Evolutionary conservation across 352 stramenopile species (phyloP).

Genomic region (Pythium grandisporangium): DNA sequence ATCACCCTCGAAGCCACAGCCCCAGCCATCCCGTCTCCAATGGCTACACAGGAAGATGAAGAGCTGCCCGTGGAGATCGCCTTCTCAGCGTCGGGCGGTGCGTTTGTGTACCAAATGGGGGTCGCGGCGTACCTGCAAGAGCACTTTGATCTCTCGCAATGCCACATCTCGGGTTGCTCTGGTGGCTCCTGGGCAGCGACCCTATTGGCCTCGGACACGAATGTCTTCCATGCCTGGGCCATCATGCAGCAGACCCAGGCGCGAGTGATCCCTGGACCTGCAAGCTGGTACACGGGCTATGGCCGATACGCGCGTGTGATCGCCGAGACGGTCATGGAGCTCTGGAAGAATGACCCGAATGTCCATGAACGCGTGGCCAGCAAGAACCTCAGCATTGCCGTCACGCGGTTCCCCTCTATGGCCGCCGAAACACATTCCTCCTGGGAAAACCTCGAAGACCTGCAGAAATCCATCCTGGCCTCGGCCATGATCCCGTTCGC

Average conservation of each 20-base stretch:
- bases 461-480: constrained; percentile 54
- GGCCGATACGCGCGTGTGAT: constrained; percentile 48
- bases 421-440: constrained; percentile 35
- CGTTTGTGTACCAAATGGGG: constrained; percentile 73
- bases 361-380: constrained; percentile 31
- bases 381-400: constrained; percentile 38
- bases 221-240: constrained; percentile 28
- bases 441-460: constrained; percentile 47
- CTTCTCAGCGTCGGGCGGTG: constrained; percentile 53
- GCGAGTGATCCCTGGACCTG: constrained; percentile 20
- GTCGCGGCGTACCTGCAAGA: constrained; percentile 61
- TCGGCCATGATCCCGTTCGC: constrained; percentile 62
- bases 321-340: constrained; percentile 30
- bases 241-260: constrained; percentile 47
- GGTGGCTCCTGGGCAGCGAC: constrained; percentile 28
- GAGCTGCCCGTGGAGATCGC: constrained; percentile 38
- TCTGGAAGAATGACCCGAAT: constrained; percentile 43
- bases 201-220: constrained; percentile 38
- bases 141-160: constrained; percentile 35
- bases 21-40: too few species aligned
- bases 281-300: constrained; percentile 60
- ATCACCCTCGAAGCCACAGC: too few species aligned
- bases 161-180: constrained; percentile 30
- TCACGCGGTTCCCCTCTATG: constrained; percentile 58
- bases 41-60: not conserved